A percentile compares a stretch with the other conserved stretches of the same genome.
Conservation (phyloP, 352 stramenopile genomes). For the Pythium vanterpoolii region DNA sequence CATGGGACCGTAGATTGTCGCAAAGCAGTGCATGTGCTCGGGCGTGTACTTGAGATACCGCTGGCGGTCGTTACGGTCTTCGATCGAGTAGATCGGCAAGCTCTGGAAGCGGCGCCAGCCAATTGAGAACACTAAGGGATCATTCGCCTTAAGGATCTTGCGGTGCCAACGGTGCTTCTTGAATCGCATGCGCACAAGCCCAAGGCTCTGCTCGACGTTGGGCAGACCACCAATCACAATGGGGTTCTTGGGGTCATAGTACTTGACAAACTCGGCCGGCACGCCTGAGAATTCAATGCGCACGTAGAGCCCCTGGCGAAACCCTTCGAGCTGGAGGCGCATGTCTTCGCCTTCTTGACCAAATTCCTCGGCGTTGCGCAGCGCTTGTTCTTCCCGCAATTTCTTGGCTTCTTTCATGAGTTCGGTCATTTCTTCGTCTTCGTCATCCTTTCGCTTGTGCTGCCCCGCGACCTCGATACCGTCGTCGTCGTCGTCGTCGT, state of each 20-base stretch:
- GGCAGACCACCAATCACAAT: constrained; percentile 94
- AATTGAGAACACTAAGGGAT: constrained; percentile 98
- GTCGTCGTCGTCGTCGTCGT: constrained; percentile 68
- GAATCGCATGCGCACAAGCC: constrained; percentile 95
- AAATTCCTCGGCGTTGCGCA: constrained; percentile 94
- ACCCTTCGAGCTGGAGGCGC: constrained; percentile 92
- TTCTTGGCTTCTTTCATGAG: constrained; percentile 84
- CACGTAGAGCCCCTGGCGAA: constrained; percentile 96
- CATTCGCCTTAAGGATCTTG: constrained; percentile 98
- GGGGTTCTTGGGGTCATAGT: constrained; percentile 89
- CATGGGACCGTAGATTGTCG: constrained; percentile 96
- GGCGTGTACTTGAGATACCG: constrained; percentile 99
- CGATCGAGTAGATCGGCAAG: constrained; percentile 97
- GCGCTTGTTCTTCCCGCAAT: constrained; percentile 74
- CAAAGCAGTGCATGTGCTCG: constrained; percentile 99
- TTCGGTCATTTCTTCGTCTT: constrained; percentile 86
- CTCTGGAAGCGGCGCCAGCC: constrained; percentile 99
- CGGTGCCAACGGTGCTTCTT: constrained; percentile 99
- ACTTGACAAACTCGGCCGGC: constrained; percentile 93
- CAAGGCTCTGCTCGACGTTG: constrained; percentile 94
- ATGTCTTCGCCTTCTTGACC: constrained; percentile 92
- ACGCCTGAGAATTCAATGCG: constrained; percentile 95
- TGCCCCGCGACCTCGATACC: constrained; percentile 26
- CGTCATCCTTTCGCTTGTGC: constrained; percentile 38
- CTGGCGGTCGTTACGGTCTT: constrained; percentile 97